Evolutionary conservation across 306 rosid species (phyloP), one percentile per base, ranked within the genome.

Genomic region (Fagus crenata): DNA sequence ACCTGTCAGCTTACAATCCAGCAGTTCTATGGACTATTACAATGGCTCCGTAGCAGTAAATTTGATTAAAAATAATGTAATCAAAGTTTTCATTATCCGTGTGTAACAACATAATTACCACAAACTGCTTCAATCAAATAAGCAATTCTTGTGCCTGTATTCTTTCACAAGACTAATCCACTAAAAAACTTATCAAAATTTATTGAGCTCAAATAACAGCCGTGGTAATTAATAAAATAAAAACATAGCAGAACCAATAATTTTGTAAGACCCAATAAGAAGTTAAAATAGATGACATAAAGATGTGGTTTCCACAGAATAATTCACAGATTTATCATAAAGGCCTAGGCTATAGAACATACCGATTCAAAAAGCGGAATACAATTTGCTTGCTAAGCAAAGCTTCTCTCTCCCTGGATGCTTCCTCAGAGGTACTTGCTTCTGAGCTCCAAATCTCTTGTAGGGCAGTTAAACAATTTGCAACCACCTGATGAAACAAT

Each of bases 361-460:
- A 89, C 99, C 99, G 90, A 78, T 96, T 96, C 86, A 96, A 69
- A 84, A 96, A 56, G 87, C 87, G 83, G 87, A 87, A 96, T 76
- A 96, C 86, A 72, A 88, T 60, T 36, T 96, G 90, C 91, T 96
- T 96, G 93, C 98, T 91, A 64, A 89, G 97, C 79, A 96, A 84
- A 77, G 81, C 69, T 87, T 96, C 99, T 89, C 97, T 88, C 77
- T 96, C 99, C 89, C 93, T 89, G 64, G 92, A 82, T 56, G 93
- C 97, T 87, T 90, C 99, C 87, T 96, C 99, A 41, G 96, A 86
- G 3, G 89, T 72, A 70, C 92, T 84, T 73, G 93, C 93, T 86
- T 91, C 98, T 83, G 87, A 85, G 72, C 91, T 87, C 97, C 93
- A 96, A 85, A 96, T 96, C 88, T 96, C 99, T 96, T 96, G 97